phyloP scores from a whole-genome alignment of 495 filamentous ascomycete genomes.

The Thermothielavioides terrestris region DNA sequence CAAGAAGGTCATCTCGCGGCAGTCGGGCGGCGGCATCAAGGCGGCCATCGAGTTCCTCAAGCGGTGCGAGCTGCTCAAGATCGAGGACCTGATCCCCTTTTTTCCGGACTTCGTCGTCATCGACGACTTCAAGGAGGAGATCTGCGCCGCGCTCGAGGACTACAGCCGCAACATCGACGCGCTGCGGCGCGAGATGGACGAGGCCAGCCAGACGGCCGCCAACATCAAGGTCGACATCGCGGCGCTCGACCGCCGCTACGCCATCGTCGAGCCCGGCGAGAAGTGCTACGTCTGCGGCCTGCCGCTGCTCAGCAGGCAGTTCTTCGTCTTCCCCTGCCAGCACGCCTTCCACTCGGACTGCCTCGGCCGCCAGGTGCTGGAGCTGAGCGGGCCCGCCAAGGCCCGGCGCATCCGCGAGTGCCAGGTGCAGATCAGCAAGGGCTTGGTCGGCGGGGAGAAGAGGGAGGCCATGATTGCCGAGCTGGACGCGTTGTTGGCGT shows the following conservation, averaged over 20 bases:
- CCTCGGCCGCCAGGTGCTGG: constrained; percentile 71
- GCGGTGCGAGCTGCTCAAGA: constrained; percentile 81
- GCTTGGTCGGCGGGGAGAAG: constrained; percentile 51
- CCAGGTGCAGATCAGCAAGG: constrained; percentile 68
- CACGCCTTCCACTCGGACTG: constrained; percentile 97
- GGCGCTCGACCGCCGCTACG: constrained; percentile 76
- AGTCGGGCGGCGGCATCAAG: constrained; percentile 82
- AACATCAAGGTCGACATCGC: constrained; percentile 84
- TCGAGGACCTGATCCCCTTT: constrained; percentile 95
- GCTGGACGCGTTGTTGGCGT: constrained; percentile 76
- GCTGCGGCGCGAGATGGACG: constrained; percentile 94
- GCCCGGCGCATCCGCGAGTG: constrained; percentile 74
- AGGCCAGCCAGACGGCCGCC: constrained; percentile 71
- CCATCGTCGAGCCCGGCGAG: constrained; percentile 94
- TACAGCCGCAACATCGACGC: constrained; percentile 84
- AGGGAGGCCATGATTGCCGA: constrained; percentile 81
- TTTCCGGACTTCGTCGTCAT: constrained; percentile 99
- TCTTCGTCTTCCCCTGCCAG: constrained; percentile 97
- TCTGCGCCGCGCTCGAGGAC: constrained; percentile 84
- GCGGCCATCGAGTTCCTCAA: constrained; percentile 89
- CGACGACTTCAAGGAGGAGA: constrained; percentile 97
- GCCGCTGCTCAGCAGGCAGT: constrained; percentile 78
- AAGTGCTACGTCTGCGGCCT: constrained; percentile 80
- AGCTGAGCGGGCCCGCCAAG: constrained; percentile 62
- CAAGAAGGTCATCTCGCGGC: constrained; percentile 79